phyloP scores from a whole-genome alignment of 2,329 filamentous ascomycete species.

The Thelonectria olida region DNA sequence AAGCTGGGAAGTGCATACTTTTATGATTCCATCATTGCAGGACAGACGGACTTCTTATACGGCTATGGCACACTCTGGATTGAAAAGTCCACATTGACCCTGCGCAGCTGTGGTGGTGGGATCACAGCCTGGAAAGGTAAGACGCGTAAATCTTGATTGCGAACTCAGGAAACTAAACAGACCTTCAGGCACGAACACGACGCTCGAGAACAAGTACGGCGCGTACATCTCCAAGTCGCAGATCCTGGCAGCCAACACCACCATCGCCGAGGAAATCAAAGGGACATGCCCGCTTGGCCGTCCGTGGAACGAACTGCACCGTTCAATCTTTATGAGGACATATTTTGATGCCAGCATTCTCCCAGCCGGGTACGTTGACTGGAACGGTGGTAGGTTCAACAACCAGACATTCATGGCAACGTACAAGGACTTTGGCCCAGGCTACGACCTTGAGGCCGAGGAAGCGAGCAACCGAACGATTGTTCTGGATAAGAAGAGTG shows the following conservation, averaged over 20 bases:
- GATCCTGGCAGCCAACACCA: slow-evolving; percentile 63
- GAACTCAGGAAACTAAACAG: background rate
- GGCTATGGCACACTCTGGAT: slow-evolving; percentile 74
- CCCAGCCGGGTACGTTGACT: slow-evolving; percentile 16
- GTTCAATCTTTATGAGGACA: slow-evolving; percentile 64
- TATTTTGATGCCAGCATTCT: slow-evolving; percentile 64
- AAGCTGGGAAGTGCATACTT: slow-evolving; percentile 75
- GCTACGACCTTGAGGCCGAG: slow-evolving; percentile 12
- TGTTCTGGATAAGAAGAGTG: background rate
- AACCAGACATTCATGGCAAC: slow-evolving; percentile 20
- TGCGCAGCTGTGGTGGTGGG: slow-evolving; percentile 71
- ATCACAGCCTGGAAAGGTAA: slow-evolving; percentile 72
- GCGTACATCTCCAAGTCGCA: slow-evolving; percentile 68
- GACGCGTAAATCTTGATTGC: too few relatives aligned
- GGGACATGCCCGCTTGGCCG: slow-evolving; percentile 66
- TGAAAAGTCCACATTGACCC: slow-evolving; percentile 59
- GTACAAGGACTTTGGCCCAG: slow-evolving; percentile 12
- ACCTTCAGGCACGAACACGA: slow-evolving; percentile 61
- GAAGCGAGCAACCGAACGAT: slow-evolving; percentile 7
- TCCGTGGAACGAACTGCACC: slow-evolving; percentile 69
- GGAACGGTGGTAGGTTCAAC: slow-evolving; percentile 16
- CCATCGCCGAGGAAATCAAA: slow-evolving; percentile 45
- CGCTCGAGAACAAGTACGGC: slow-evolving; percentile 72
- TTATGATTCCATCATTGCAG: slow-evolving; percentile 66
- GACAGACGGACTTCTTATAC: slow-evolving; percentile 75